Base-by-base conservation (phyloP, 1,284 basidiomycete genomes). In the Leccinum ambiguum region DNA sequence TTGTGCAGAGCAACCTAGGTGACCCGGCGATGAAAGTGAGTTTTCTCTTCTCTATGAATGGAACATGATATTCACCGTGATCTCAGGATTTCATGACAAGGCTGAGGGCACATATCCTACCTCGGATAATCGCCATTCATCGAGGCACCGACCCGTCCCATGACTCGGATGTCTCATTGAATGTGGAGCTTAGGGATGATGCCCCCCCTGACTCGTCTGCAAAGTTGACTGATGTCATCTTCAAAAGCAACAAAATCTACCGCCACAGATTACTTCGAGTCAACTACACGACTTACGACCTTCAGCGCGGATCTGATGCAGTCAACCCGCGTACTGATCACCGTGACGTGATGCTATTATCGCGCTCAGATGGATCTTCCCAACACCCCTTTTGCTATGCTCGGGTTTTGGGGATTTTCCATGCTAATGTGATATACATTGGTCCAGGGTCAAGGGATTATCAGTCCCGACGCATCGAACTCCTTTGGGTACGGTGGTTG, bases 261-360 rank as follows among this genome's bases (percentile, higher is more conserved):
- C 21, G 53, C n/a, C 53, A 54, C 21, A 54, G 21, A 54, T 11
- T 54, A 54, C 53, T 54, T 1, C 53, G 21, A 54, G 53, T 54
- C 0, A 54, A 54, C 53, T 54, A 54, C 21, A 54, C 53, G 0
- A 54, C 53, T 14, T 54, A 54, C 21, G 53, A 54, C 53, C 45
- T 54, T 54, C 21, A 23, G 13, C 21, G 53, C 21, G 13, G 1
- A 23, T 54, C 53, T 2, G 53, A 54, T 26, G 53, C 21, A 23
- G 18, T 54, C 53, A 54, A 54, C 21, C 53, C 21, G 53, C 21
- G 53, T 6, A 54, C 53, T 23, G 53, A 54, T 6, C 53, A 54
- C 53, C 21, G 21, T 54, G 53, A 54, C 6, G 53, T 54, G 53
- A 54, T 54, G 53, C 53, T 54, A 54, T 54, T 54, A 14, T 54